A percentile compares a stretch with the other conserved stretches of the same genome.
Evolutionary conservation across 169 alveolate species (phyloP).

Genomic region (Amoebophrya sp.): DNA sequence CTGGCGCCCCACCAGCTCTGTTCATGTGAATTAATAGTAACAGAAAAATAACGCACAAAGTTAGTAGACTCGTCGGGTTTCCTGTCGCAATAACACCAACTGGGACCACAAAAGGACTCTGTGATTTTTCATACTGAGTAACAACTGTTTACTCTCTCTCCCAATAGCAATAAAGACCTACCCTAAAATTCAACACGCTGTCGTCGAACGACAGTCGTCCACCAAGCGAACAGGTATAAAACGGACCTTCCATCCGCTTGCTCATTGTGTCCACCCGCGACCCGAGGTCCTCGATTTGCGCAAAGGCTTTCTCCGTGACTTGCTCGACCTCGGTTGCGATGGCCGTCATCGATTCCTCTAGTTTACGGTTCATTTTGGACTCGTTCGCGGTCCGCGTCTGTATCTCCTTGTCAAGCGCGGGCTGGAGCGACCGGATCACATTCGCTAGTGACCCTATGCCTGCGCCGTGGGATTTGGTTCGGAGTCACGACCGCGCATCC

Average conservation of each 20-base stretch:
- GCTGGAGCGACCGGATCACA: not conserved
- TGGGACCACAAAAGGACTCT: not conserved
- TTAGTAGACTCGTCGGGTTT: not conserved
- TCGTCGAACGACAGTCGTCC: too few species aligned
- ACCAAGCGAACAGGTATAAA: too few species aligned
- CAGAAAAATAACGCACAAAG: not conserved
- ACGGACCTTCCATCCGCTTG: not conserved
- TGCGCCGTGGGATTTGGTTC: not conserved
- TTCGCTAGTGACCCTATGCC: not conserved
- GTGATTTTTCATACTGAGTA: not conserved
- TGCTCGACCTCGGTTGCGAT: not conserved
- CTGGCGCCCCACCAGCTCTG: not conserved
- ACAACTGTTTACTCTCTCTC: too few species aligned
- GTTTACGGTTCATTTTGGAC: not conserved
- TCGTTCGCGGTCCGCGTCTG: not conserved
- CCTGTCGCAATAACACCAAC: too few species aligned
- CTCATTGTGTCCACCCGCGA: not conserved
- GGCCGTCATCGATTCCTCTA: not conserved
- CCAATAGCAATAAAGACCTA: too few species aligned
- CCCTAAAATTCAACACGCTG: too few species aligned
- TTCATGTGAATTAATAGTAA: not conserved
- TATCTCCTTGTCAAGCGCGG: not conserved
- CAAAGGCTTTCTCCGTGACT: not conserved
- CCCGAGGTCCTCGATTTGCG: not conserved
- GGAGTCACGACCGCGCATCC: not conserved